Percentiles rank a stretch among this genome's conserved stretches.
Conservation (phyloP, 169 alveolate species). For the Miamiensis avidus region DNA sequence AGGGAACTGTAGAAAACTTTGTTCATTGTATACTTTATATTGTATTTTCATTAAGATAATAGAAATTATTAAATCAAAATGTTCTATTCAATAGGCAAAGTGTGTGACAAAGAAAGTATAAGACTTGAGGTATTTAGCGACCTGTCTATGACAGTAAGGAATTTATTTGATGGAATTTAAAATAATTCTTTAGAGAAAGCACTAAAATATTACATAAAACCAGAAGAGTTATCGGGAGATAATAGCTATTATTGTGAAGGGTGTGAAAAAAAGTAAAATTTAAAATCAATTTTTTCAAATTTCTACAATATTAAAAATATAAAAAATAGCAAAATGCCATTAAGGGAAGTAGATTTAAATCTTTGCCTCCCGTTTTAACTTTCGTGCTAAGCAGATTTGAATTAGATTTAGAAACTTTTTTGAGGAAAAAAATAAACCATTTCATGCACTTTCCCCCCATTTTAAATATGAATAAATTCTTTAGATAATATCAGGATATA, state of each 20-base stretch:
- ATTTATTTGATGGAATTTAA: background rate
- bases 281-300: background rate
- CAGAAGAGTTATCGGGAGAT: conserved; percentile 74
- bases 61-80: background rate
- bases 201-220: conserved; percentile 49
- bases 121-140: background rate
- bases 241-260: conserved; percentile 81
- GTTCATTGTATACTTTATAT: conserved; percentile 20
- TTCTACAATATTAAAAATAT: background rate
- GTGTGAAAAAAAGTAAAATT: conserved; percentile 48
- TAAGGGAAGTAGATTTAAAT: conserved; percentile 78
- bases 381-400: conserved; percentile 81
- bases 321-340: conserved; percentile 65
- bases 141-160: background rate
- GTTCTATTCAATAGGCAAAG: conserved; percentile 16
- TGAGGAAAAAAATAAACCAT: conserved; percentile 78
- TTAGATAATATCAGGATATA: conserved; percentile 20
- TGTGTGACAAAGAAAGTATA: background rate
- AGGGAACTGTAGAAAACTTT: conserved; percentile 29
- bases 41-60: conserved; percentile 6
- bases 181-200: conserved; percentile 33
- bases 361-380: conserved; percentile 65
- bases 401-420: conserved; percentile 72
- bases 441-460: conserved; percentile 79
- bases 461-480: conserved; percentile 75